Conservation (phyloP, 1,284 basidiomycete species). For the Melanopsichium pennsylvanicum region DNA sequence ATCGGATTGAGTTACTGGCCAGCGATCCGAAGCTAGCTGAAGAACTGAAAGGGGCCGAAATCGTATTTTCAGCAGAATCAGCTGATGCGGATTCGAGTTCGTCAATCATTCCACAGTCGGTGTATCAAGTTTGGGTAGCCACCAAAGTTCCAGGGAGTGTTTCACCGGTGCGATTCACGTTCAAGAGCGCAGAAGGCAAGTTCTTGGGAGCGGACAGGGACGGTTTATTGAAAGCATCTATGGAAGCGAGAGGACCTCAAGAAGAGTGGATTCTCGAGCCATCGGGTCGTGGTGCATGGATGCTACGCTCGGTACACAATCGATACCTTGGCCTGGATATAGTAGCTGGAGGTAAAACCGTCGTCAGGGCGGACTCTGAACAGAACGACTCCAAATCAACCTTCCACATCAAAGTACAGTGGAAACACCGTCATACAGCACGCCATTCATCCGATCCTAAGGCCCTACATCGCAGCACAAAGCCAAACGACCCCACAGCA, state of each 20-base stretch:
- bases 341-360: constrained; percentile 31
- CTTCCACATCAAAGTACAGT: constrained; percentile 50
- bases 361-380: constrained; percentile 49
- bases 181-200: constrained; percentile 55
- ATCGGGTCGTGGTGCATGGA: constrained; percentile 2
- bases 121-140: constrained; percentile 60
- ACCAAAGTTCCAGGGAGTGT: constrained; percentile 36
- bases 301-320: constrained; percentile 41
- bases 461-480: background rate
- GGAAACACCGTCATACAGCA: constrained; percentile 55
- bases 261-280: constrained; percentile 51
- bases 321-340: constrained; percentile 45
- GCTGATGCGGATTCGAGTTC: background rate
- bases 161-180: constrained; percentile 38
- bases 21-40: constrained; percentile 27
- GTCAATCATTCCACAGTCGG: constrained; percentile 43
- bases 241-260: constrained; percentile 59
- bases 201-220: constrained; percentile 50
- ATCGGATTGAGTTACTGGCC: constrained; percentile 15
- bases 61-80: constrained; percentile 8
- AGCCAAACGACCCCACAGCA: constrained; percentile 31
- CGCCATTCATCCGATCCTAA: constrained; percentile 16
- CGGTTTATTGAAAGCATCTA: constrained; percentile 37
- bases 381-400: constrained; percentile 6
- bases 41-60: constrained; percentile 37